These are phyloP conservation scores for Flammula alnicola DNA, from an alignment of 1,284 basidiomycete genomes.

Conservation along the genomic window DNA sequence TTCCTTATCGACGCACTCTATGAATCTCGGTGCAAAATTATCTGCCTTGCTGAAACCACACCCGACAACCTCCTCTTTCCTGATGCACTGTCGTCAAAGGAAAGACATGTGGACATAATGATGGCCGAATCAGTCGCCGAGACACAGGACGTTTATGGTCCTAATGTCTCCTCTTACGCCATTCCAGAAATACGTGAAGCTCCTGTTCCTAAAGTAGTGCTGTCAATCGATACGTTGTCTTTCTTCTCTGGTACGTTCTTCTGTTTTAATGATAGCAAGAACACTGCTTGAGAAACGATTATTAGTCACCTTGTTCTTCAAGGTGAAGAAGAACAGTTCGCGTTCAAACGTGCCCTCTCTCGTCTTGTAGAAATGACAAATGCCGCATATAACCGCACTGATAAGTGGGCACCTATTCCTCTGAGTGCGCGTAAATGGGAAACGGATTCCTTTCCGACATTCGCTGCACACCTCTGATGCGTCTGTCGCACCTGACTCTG, in stretches of 20 bases:
- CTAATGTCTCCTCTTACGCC: slow-evolving; percentile 66
- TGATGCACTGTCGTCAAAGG: slow-evolving; percentile 8
- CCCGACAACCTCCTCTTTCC: slow-evolving; percentile 60
- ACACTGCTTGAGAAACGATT: neutral
- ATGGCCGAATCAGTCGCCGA: slow-evolving; percentile 65
- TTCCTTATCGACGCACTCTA: slow-evolving; percentile 75
- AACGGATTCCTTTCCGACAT: slow-evolving; percentile 5
- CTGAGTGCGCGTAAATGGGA: slow-evolving; percentile 44
- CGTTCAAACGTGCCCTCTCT: slow-evolving; percentile 72
- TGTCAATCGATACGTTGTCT: slow-evolving; percentile 51
- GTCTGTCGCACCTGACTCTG: neutral
- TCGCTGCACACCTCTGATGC: neutral
- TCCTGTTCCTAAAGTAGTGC: slow-evolving; percentile 28
- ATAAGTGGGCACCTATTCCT: slow-evolving; percentile 51
- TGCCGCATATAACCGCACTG: slow-evolving; percentile 47
- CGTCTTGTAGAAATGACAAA: slow-evolving; percentile 71
- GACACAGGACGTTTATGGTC: slow-evolving; percentile 58
- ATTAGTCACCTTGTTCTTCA: slow-evolving; percentile 1
- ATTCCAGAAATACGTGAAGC: slow-evolving; percentile 43
- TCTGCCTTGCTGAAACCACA: slow-evolving; percentile 51
- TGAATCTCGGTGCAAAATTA: slow-evolving; percentile 47
- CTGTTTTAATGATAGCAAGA: no score
- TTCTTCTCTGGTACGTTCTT: slow-evolving; percentile 52
- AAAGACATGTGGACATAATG: slow-evolving; percentile 51
- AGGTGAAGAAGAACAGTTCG: slow-evolving; percentile 71